Evolutionary conservation across 1,284 basidiomycete genomes (phyloP).

Genomic region (Marasmius sp.): DNA sequence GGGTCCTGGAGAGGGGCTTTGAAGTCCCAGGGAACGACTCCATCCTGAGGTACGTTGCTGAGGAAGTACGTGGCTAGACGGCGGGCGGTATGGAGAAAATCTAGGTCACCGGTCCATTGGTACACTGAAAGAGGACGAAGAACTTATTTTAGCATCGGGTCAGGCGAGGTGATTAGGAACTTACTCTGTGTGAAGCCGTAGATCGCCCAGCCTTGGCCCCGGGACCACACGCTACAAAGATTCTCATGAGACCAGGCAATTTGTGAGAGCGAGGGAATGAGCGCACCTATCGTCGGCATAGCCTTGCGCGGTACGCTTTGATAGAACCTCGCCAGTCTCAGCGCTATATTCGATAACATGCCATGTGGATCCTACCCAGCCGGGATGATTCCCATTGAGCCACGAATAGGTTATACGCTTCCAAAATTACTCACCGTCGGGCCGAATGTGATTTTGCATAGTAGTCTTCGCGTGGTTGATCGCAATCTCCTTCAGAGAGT

Average conservation of each 20-base stretch:
- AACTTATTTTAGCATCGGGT: neutral
- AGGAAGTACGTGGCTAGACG: constrained; percentile 60
- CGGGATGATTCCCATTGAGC: neutral
- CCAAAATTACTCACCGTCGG: constrained; percentile 46
- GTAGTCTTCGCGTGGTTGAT: constrained; percentile 66
- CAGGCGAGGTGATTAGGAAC: constrained; percentile 19
- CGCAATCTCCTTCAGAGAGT: constrained; percentile 58
- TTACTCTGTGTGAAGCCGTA: constrained; percentile 69
- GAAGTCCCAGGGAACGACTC: constrained; percentile 74
- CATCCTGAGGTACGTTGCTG: constrained; percentile 49
- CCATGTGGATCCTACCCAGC: constrained; percentile 53
- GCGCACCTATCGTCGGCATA: constrained; percentile 52
- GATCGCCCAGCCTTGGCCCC: constrained; percentile 71
- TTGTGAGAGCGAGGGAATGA: neutral
- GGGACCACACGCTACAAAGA: constrained; percentile 58
- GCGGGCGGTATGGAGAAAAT: constrained; percentile 59
- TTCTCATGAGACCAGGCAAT: neutral
- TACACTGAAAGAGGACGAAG: constrained; percentile 47
- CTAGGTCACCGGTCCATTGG: constrained; percentile 43
- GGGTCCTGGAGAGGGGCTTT: constrained; percentile 51
- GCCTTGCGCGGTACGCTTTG: constrained; percentile 58
- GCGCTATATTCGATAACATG: constrained; percentile 70
- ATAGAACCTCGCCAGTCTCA: constrained; percentile 58
- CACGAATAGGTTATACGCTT: neutral
- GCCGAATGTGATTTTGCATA: constrained; percentile 62